Conservation (phyloP, 2,329 filamentous ascomycete genomes). For the Septoria petroselini region DNA sequence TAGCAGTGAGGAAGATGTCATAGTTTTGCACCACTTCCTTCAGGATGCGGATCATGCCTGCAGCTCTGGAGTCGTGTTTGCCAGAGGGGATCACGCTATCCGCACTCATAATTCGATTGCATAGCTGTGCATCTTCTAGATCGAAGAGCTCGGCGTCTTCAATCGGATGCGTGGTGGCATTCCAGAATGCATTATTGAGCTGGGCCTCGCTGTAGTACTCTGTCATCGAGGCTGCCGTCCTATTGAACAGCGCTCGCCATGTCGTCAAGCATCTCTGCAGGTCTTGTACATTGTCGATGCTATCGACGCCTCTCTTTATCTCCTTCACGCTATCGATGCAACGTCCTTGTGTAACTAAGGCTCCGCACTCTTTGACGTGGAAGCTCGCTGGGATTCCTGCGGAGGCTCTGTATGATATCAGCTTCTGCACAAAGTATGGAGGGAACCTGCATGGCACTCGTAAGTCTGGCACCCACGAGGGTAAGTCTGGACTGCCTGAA, state of each 20-base stretch:
- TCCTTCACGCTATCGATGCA: not conserved
- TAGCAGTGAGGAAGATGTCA: not conserved
- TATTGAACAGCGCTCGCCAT: not conserved
- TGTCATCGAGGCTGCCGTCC: not conserved
- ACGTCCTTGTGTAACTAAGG: not conserved
- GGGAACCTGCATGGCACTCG: not conserved
- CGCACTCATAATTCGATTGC: too few relatives aligned
- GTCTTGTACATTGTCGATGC: not conserved
- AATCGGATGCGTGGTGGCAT: not conserved
- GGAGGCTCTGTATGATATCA: not conserved
- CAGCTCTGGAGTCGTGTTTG: not conserved
- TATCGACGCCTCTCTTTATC: not conserved
- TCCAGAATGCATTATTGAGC: not conserved
- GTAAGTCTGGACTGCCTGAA: not conserved
- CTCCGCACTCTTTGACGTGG: not conserved
- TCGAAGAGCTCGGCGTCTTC: not conserved
- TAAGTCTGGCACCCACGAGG: slow-evolving; percentile 2
- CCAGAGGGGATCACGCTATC: too few relatives aligned
- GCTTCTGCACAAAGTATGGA: not conserved
- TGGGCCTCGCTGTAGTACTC: not conserved
- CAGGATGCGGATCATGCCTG: not conserved
- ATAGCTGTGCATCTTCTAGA: too few relatives aligned
- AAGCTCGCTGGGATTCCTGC: not conserved
- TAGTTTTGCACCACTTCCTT: not conserved
- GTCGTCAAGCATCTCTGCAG: not conserved